Conservation (phyloP, 2,329 filamentous ascomycete species). For the Pestalotiopsis sp. region DNA sequence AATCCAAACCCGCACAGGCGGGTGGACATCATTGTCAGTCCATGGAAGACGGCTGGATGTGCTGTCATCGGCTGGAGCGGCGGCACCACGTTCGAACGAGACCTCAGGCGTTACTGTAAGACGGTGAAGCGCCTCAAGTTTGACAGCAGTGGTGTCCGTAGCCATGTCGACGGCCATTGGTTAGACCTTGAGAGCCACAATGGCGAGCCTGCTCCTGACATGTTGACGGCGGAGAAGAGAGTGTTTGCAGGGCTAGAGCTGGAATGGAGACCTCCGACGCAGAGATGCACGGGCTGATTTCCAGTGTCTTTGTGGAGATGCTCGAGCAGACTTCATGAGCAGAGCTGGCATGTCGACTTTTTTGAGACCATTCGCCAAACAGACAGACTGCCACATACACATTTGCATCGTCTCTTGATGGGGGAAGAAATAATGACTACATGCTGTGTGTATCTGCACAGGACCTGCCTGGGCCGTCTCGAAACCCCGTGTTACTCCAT, state of each 20-base stretch:
- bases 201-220: conserved; percentile 56
- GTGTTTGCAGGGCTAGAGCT: conserved; percentile 80
- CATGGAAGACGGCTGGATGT: conserved; percentile 88
- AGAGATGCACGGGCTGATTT: conserved; percentile 67
- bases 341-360: neutral
- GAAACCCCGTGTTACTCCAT: no score
- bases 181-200: conserved; percentile 66
- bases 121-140: conserved; percentile 77
- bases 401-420: no score
- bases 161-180: conserved; percentile 64
- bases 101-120: conserved; percentile 80
- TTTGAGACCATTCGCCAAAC: no score
- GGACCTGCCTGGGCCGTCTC: no score
- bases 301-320: neutral
- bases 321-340: no score
- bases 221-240: conserved; percentile 75
- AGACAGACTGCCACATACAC: no score
- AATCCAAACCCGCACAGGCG: conserved; percentile 79
- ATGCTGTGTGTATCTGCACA: no score
- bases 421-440: no score
- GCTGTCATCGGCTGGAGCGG: conserved; percentile 88
- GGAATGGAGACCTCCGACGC: conserved; percentile 64
- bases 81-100: conserved; percentile 86
- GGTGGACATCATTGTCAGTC: conserved; percentile 89
- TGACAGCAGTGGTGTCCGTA: conserved; percentile 84